These are phyloP conservation scores for Trichoderma sp. DNA, from an alignment of 2,329 filamentous ascomycete genomes.

Conservation along the genomic window DNA sequence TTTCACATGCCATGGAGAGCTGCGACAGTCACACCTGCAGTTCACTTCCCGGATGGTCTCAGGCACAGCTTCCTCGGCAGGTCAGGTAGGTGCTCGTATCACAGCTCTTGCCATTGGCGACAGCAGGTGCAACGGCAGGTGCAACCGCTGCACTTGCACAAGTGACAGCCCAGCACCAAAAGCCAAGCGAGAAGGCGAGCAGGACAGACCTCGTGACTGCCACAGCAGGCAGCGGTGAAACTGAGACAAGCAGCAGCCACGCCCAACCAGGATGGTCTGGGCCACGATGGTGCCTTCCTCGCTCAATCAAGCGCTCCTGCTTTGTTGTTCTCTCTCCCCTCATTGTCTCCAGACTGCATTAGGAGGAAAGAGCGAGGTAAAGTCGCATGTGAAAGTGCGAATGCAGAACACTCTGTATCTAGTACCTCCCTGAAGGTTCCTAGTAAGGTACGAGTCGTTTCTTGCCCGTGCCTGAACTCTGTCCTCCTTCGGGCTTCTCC, in stretches of 20 bases:
- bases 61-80: not conserved
- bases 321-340: conserved; percentile 1
- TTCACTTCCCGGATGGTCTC: not conserved
- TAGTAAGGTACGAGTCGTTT: no score
- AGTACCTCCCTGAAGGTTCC: no score
- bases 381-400: not conserved
- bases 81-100: not conserved
- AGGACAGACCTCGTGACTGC: conserved; percentile 12
- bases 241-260: conserved; percentile 15
- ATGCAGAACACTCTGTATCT: no score
- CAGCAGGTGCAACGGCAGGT: conserved; percentile 5
- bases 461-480: not conserved
- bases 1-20: conserved; percentile 11
- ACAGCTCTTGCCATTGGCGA: not conserved
- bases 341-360: not conserved
- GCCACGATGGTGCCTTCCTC: conserved; percentile 9
- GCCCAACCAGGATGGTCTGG: not conserved
- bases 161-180: not conserved
- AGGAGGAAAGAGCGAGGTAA: not conserved
- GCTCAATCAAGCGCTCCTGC: not conserved
- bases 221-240: conserved; percentile 22
- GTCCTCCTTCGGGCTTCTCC: not conserved
- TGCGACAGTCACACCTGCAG: not conserved
- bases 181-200: conserved; percentile 4
- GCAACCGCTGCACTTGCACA: conserved; percentile 10